Conservation (phyloP, 2,329 filamentous ascomycete genomes). For the Aspergillus arachidicola region DNA sequence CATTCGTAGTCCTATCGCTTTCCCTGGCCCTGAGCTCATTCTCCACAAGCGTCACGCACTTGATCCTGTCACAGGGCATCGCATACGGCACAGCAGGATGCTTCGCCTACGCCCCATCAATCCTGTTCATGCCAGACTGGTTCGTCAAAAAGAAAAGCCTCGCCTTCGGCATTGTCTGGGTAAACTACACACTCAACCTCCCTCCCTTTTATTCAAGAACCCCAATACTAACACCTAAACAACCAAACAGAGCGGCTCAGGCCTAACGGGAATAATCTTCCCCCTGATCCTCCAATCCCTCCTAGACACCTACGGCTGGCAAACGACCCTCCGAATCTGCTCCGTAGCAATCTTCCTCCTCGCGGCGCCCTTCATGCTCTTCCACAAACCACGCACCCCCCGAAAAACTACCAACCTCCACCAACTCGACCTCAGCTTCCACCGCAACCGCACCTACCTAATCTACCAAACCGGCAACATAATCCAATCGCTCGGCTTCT, state of each 20-base stretch:
- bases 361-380: constrained; percentile 31
- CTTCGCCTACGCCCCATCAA: constrained; percentile 51
- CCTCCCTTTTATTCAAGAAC: not conserved
- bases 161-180: constrained; percentile 51
- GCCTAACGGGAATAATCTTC: constrained; percentile 47
- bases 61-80: constrained; percentile 31
- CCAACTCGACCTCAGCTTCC: constrained; percentile 44
- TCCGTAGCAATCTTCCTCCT: constrained; percentile 34
- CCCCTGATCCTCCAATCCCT: constrained; percentile 50
- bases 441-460: constrained; percentile 41
- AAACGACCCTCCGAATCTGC: constrained; percentile 49
- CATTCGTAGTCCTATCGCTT: constrained; percentile 26
- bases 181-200: not conserved
- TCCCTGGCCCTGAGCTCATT: constrained; percentile 30
- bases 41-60: constrained; percentile 24
- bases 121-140: constrained; percentile 54
- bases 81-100: constrained; percentile 50
- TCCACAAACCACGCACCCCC: constrained; percentile 48
- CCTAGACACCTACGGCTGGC: constrained; percentile 46
- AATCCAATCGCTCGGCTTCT: constrained; percentile 39
- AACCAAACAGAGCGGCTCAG: constrained; percentile 37
- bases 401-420: constrained; percentile 29
- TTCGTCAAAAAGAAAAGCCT: constrained; percentile 51
- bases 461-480: constrained; percentile 52
- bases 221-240: not conserved